A percentile compares a stretch with the other conserved stretches of the same genome.
Evolutionary conservation across 1,284 basidiomycete species (phyloP).

Genomic region (Papiliotrema flavescens): DNA sequence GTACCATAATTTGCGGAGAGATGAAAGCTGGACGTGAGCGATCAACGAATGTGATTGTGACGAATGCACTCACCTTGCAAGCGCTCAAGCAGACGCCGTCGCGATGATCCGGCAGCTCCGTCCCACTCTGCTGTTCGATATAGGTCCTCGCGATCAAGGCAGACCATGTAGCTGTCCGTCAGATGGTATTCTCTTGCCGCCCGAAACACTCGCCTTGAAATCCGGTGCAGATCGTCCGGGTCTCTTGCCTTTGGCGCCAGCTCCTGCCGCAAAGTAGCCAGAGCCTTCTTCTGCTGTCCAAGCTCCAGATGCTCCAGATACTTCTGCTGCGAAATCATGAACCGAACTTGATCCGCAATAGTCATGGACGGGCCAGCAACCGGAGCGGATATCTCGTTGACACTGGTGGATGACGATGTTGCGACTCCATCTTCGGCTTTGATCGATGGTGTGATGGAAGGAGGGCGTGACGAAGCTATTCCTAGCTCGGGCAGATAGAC

Average conservation of each 20-base stretch:
- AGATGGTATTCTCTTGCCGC: not conserved
- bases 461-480: conserved; percentile 45
- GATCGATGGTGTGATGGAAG: conserved; percentile 11
- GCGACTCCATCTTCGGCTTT: not conserved
- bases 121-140: conserved; percentile 82
- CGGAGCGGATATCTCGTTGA: not conserved
- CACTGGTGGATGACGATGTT: not conserved
- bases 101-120: conserved; percentile 74
- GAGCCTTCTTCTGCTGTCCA: conserved; percentile 72
- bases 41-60: conserved; percentile 4
- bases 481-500: conserved; percentile 65
- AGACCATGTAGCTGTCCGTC: conserved; percentile 74
- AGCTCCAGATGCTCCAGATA: conserved; percentile 92
- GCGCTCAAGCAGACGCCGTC: conserved; percentile 68
- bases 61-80: conserved; percentile 66
- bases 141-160: conserved; percentile 76
- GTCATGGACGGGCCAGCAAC: conserved; percentile 10
- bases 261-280: conserved; percentile 81
- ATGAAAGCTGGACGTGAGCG: conserved; percentile 63
- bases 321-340: conserved; percentile 89
- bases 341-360: conserved; percentile 65
- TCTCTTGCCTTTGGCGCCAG: conserved; percentile 74
- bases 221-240: conserved; percentile 70
- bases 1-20: conserved; percentile 86
- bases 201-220: conserved; percentile 67